Base-by-base conservation (phyloP, 805 yeast genomes). In the Clavispora carvajalis region DNA sequence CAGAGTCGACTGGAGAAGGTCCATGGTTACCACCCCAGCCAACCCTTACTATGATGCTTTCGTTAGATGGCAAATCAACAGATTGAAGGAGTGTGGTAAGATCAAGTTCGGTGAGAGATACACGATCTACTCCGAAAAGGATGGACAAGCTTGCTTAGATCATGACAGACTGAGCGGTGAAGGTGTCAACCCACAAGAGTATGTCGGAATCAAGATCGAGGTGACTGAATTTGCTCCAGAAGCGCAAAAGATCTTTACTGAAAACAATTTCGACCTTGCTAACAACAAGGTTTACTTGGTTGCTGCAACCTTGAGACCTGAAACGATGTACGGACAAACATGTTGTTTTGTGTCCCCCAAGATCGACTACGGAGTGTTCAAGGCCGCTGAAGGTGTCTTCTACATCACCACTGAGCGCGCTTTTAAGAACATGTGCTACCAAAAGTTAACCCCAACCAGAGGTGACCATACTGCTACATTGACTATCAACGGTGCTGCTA, bases 71-170 rank as follows among this genome's bases (percentile, higher is more conserved):
- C 96, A 89, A 67, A 86, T 93, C 80, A 87, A 82, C 67, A 74
- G 82, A 60, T 79, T 93, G 63, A 86, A 80, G 71, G 89, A 79
- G 35, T 68, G 75, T 44, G 95, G 91, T 49, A 91, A 88, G 69
- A 89, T 93, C 70, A 93, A 91, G 73, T 93, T 93, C 54, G 99
- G 99, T 65, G 95, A 91, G 73, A 83, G 99, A 71, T 87, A 89
- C 74, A 93, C 99, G 52, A 87, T 93, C 57, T 93, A 87, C 70
- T 90, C 98, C 31, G 95, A 89, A 61, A 91, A 86, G 69, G 99
- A 93, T 67, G 97, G 97, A 50, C 99, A 93, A 74, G 95, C 99
- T 29, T 93, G 99, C 75, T 90, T 93, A 91, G 99, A 93, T 67
- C 99, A 93, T 66, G 99, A 93, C 68, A 83, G 99, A 75, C 85